Evolutionary conservation across 2,329 filamentous ascomycete species (phyloP).

Genomic region (Cladophialophora carrionii): DNA sequence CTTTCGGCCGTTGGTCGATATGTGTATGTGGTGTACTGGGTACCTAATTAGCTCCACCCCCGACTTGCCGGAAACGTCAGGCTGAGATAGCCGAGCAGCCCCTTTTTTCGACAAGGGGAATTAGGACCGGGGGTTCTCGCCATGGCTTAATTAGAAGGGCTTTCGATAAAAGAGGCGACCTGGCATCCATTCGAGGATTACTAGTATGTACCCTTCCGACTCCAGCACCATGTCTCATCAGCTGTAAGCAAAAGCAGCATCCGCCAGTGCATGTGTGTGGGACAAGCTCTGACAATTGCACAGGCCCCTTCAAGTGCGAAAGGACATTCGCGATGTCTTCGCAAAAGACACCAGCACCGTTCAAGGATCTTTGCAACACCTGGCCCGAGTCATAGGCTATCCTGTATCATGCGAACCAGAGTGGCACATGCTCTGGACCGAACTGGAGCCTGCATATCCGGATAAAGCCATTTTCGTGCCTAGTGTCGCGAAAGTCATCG

Average conservation of each 20-base stretch:
- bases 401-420: constrained; percentile 17
- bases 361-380: constrained; percentile 7
- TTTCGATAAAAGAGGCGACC: neutral
- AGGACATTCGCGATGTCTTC: constrained; percentile 22
- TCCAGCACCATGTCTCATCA: constrained; percentile 10
- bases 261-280: neutral
- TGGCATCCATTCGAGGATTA: neutral
- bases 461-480: constrained; percentile 23
- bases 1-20: neutral
- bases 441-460: constrained; percentile 11
- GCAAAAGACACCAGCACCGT: constrained; percentile 5
- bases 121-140: neutral
- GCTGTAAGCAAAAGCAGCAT: constrained; percentile 2
- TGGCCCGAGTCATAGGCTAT: constrained; percentile 15
- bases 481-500: neutral
- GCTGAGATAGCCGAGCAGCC: neutral
- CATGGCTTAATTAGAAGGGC: neutral
- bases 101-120: neutral
- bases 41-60: neutral
- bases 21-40: too few species aligned
- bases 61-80: neutral
- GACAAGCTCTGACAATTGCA: neutral
- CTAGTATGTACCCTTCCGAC: neutral
- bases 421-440: constrained; percentile 24
- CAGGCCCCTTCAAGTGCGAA: constrained; percentile 22